A percentile compares a stretch with the other conserved stretches of the same genome.
phyloP scores from a whole-genome alignment of 768 basidiomycete genomes.

The Amanita pseudoporphyria region DNA sequence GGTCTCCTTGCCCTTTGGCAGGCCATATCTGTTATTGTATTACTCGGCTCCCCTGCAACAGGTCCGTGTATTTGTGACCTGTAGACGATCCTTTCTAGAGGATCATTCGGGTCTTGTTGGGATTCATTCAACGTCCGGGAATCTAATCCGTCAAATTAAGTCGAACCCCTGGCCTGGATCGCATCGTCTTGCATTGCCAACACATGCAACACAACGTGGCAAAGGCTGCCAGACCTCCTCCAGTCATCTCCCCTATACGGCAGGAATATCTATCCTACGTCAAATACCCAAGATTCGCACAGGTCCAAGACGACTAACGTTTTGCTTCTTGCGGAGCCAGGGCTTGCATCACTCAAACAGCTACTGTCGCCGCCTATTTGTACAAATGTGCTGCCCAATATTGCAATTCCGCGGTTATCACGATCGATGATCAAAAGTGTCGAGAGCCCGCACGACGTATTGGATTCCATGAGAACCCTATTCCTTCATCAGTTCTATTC shows the following conservation, averaged over 20 bases:
- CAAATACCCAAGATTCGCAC: neutral
- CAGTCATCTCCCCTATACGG: neutral
- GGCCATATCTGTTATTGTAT: too few relatives aligned
- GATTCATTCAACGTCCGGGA: neutral
- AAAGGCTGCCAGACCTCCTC: neutral
- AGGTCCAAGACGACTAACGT: neutral
- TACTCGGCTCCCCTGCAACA: too few relatives aligned
- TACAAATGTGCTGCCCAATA: neutral
- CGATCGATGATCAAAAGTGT: neutral
- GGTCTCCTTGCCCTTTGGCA: too few relatives aligned
- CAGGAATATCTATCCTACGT: neutral
- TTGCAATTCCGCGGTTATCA: neutral
- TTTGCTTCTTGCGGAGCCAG: neutral
- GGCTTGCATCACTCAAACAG: neutral
- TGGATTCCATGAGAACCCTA: neutral
- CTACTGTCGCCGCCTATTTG: neutral
- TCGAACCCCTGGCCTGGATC: neutral
- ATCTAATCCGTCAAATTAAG: neutral
- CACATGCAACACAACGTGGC: neutral
- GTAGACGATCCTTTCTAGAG: too few relatives aligned
- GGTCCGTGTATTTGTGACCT: too few relatives aligned
- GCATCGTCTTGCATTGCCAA: neutral
- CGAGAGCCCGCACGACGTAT: neutral
- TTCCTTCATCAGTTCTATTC: constrained; percentile 29
- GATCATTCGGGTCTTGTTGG: neutral